Evolutionary conservation across 306 rosid species (phyloP).

Genomic region (Quercus gilva): DNA sequence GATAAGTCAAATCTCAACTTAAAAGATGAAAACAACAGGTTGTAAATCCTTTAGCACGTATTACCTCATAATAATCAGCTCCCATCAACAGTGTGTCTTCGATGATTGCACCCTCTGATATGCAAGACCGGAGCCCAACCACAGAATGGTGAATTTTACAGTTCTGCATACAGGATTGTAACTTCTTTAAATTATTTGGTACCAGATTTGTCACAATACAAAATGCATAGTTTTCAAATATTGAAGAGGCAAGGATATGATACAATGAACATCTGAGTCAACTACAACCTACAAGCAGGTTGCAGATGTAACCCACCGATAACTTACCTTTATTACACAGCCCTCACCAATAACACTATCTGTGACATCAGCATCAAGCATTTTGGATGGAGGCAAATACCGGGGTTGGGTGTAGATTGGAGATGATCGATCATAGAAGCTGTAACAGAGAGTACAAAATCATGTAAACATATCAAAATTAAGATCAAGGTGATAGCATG

Average conservation of each 20-base stretch:
- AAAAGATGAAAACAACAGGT: not conserved
- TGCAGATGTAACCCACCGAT: slow-evolving; percentile 7
- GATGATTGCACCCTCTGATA: slow-evolving; percentile 93
- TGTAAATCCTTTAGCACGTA: not conserved
- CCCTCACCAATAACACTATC: slow-evolving; percentile 99
- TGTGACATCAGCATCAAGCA: slow-evolving; percentile 98
- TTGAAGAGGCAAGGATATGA: not conserved
- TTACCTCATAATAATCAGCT: slow-evolving; percentile 97
- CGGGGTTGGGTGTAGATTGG: slow-evolving; percentile 99
- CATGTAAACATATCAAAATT: slow-evolving; percentile 6
- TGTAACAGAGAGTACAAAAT: slow-evolving; percentile 32
- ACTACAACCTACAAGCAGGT: not conserved
- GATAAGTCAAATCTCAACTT: slow-evolving; percentile 1
- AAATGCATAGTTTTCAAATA: not conserved
- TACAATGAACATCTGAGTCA: not conserved
- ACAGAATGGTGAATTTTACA: slow-evolving; percentile 97
- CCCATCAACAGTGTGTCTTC: slow-evolving; percentile 97
- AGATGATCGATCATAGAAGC: slow-evolving; percentile 97
- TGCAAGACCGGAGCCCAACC: slow-evolving; percentile 91
- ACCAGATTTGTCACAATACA: not conserved
- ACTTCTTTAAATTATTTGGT: slow-evolving; percentile 2
- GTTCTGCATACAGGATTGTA: slow-evolving; percentile 52
- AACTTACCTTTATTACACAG: slow-evolving; percentile 86
- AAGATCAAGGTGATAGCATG: slow-evolving; percentile 4
- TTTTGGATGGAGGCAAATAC: slow-evolving; percentile 94